Evolutionary conservation across 2,329 filamentous ascomycete genomes (phyloP).

Genomic region (Venturia pyrina): DNA sequence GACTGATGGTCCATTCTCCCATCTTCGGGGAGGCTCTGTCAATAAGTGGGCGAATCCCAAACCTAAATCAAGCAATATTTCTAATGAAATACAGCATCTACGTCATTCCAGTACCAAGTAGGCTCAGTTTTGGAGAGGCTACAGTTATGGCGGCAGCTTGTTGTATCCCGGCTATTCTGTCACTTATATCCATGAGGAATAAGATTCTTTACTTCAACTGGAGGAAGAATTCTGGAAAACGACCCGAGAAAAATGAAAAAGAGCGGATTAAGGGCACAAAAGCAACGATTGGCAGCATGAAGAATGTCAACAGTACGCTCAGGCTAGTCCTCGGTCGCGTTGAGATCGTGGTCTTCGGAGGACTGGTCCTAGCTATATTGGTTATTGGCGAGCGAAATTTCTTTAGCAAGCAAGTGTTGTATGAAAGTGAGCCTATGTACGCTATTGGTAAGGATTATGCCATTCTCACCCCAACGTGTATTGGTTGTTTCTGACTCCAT

Average conservation of each 20-base stretch:
- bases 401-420: conserved; percentile 45
- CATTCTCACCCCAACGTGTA: not conserved
- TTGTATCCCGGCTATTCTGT: conserved; percentile 54
- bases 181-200: conserved; percentile 51
- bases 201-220: conserved; percentile 55
- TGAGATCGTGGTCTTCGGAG: conserved; percentile 49
- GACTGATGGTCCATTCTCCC: conserved; percentile 41
- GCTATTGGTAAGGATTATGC: conserved; percentile 42
- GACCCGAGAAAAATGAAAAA: conserved; percentile 23
- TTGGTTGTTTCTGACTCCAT: conserved; percentile 5
- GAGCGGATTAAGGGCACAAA: conserved; percentile 43
- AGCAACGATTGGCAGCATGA: conserved; percentile 43
- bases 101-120: conserved; percentile 48
- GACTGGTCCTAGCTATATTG: conserved; percentile 49
- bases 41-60: conserved; percentile 30
- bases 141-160: conserved; percentile 54
- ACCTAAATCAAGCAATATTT: not conserved
- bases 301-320: conserved; percentile 27
- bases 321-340: conserved; percentile 31
- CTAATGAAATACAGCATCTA: conserved; percentile 34
- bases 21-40: conserved; percentile 44
- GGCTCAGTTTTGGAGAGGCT: conserved; percentile 47
- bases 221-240: conserved; percentile 35
- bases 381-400: conserved; percentile 56
- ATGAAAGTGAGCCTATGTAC: conserved; percentile 52